Evolutionary conservation across 2,329 filamentous ascomycete species (phyloP), one percentile per base, ranked within the genome.

Genomic region (Parasarocladium wereldwijsianum): DNA sequence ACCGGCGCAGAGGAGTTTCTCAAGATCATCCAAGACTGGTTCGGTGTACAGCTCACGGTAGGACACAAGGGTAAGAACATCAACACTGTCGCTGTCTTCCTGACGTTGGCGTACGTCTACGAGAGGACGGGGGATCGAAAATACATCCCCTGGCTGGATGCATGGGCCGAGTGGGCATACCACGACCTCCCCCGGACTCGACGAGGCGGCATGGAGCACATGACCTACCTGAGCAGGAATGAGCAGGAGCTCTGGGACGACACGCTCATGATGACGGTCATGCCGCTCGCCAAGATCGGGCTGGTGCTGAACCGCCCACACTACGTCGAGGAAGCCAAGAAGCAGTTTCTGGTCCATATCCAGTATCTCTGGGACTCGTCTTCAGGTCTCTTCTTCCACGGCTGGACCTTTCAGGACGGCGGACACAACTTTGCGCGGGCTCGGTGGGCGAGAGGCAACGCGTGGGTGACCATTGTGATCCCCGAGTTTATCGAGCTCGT

Each of bases 191-290:
- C 71, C 9, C 64, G 78, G 23, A 86, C 81, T 1, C 69, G 66
- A 29, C 76, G 72, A 44, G 79, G 74, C 26, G 63, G 76, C 34
- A 79, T 84, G 60, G 78, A 84, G 50, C 79, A 81, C 51, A 69
- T 77, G 36, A 86, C 80, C 1, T 85, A 85, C 41, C 53, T 76
- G 18, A 65, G 70, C 3, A 63, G 68, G 38, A 84, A 87, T 50
- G 62, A 73, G 37, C 66, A 82, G 47, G 76, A 86, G 55, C 61
- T 86, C 14, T 87, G 81, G 81, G 81, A 85, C 40, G 81, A 87
- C 47, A 87, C 81, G 5, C 61, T 87, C 25, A 86, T 87, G 80
- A 87, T 87, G 81, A 85, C 78, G 1, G 80, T 84, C 5, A 57
- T 86, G 52, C 81, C 81, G 2, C 60, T 86, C 12, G 79, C 79